These are phyloP conservation scores for Zhuliangozyma blackwelliae DNA, from an alignment of 1,139 yeast genomes.

Conservation along the genomic window DNA sequence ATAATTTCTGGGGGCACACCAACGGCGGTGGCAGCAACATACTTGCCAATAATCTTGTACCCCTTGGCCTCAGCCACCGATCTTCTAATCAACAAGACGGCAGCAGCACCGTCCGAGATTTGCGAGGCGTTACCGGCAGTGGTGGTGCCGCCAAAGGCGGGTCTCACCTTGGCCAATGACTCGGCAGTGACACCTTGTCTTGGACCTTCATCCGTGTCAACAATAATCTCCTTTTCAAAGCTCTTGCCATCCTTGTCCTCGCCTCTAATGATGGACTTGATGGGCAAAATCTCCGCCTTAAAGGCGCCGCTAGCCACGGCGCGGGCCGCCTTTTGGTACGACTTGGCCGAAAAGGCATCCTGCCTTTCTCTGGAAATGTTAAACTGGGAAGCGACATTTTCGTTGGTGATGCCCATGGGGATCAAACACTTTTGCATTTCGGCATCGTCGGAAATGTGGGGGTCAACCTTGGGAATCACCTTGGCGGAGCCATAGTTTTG, in stretches of 20 bases:
- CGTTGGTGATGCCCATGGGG: slow-evolving; percentile 77
- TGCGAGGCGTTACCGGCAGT: slow-evolving; percentile 97
- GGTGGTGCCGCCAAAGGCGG: slow-evolving; percentile 91
- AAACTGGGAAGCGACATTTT: slow-evolving; percentile 45
- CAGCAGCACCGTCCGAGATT: slow-evolving; percentile 94
- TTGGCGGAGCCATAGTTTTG: slow-evolving; percentile 77
- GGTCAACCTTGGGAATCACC: slow-evolving; percentile 61
- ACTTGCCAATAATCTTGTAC: slow-evolving; percentile 67
- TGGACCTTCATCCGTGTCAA: slow-evolving; percentile 86
- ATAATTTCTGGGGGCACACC: slow-evolving; percentile 96
- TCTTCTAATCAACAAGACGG: slow-evolving; percentile 79
- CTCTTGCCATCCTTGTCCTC: slow-evolving; percentile 49
- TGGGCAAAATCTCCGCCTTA: slow-evolving; percentile 81
- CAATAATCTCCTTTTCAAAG: slow-evolving; percentile 39
- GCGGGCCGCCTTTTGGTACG: slow-evolving; percentile 77
- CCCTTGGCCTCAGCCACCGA: slow-evolving; percentile 77
- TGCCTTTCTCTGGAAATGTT: slow-evolving; percentile 65
- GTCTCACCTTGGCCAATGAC: slow-evolving; percentile 67
- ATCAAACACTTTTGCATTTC: slow-evolving; percentile 31
- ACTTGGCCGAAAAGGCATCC: slow-evolving; percentile 81
- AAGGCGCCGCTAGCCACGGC: slow-evolving; percentile 73
- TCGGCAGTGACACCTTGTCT: slow-evolving; percentile 80
- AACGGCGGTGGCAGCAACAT: slow-evolving; percentile 66
- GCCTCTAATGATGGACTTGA: slow-evolving; percentile 50
- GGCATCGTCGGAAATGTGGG: slow-evolving; percentile 27